Conservation (phyloP, 208 protist species). For the Leishmania turanica region DNA sequence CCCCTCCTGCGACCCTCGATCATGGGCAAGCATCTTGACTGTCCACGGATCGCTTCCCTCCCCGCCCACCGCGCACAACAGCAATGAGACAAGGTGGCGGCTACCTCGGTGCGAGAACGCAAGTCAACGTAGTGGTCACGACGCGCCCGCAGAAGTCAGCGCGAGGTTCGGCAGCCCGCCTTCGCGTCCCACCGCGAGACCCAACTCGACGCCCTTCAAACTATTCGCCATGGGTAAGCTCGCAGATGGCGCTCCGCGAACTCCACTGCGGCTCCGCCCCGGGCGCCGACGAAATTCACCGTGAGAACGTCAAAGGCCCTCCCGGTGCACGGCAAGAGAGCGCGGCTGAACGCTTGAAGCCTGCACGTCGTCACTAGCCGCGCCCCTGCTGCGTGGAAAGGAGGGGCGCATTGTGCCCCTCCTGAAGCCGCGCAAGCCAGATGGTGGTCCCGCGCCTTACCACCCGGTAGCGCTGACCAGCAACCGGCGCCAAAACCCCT, state of each 20-base stretch:
- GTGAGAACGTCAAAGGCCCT: background rate
- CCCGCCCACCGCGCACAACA: background rate
- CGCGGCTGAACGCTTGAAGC: background rate
- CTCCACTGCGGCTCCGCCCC: background rate
- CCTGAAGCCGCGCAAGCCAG: background rate
- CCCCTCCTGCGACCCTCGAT: background rate
- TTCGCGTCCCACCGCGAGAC: background rate
- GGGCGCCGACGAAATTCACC: background rate
- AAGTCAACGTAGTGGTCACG: background rate
- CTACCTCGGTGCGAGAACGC: background rate
- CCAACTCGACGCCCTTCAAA: background rate
- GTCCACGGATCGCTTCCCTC: background rate
- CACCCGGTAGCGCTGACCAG: background rate
- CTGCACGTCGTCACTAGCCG: background rate
- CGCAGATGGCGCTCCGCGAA: background rate
- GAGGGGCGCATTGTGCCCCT: background rate
- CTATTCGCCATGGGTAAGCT: background rate
- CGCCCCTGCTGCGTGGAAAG: background rate
- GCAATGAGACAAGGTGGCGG: background rate
- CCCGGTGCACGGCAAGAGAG: background rate
- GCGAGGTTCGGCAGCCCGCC: background rate
- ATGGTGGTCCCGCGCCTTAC: background rate
- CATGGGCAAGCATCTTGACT: background rate
- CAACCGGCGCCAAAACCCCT: background rate
- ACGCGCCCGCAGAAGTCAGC: background rate